Evolutionary conservation across 2,329 filamentous ascomycete species (phyloP), one percentile per base, ranked within the genome.

Genomic region (Pezicula radicicola): DNA sequence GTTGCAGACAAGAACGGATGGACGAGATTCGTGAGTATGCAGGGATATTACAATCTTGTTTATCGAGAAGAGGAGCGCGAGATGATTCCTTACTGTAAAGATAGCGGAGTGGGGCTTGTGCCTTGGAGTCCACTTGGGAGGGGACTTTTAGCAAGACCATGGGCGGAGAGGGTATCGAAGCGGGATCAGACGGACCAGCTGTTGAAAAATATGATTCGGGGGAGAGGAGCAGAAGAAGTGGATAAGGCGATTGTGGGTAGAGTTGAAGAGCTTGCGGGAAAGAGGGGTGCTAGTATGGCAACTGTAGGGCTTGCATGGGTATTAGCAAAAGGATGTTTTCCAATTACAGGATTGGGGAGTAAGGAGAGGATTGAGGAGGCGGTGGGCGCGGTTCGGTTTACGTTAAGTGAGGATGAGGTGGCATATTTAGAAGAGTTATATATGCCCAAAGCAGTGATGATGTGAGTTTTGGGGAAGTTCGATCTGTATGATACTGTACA

Each of bases 1-100:
- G 70, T 70, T 3, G 78, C 79, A 18, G 74, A 80, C 58, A 72
- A 73, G 60, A 70, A 79, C 52, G 74, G 75, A 35, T 83, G 77
- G 79, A 77, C 74, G 2, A 76, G 80, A 59, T 81, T 83, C 60
- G 68, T 81, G 52, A 75, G 70, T 44, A 82, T 83, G 79, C 78
- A 83, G 61, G 80, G 80, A 55, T 71, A 76, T 18, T 76, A 82
- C 60, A 80, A 75, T 57, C 63, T 79, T 4, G 56, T 77, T 3
- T 82, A 83, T 62, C 72, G 81, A 12, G 83, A 87, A 62, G 83
- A 85, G 56, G 82, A 73, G 58, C 61, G 68, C 21, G 70, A 73
- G 58, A 73, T 72, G 70, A 69, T 65, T 55, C 61, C 68, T 7
- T 75, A 70, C 57, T 74, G 73, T 58, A 67, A 72, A 39, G 66